Percentiles rank a stretch among this genome's conserved stretches.
Conservation (phyloP, 176 grass and related monocot species). For the Musa itinerans region DNA sequence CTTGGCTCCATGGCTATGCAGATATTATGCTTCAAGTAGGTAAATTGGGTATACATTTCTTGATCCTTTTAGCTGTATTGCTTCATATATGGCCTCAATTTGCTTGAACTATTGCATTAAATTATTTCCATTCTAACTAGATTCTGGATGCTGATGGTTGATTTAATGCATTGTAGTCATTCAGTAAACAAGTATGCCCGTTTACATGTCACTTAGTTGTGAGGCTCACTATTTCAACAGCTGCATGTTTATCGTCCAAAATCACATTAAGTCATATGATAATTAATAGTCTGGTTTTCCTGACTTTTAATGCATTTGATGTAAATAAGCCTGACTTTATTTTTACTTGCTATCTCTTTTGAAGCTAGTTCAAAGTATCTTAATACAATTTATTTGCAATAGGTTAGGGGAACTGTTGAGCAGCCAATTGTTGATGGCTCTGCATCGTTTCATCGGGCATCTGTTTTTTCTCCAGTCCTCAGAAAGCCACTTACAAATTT, state of each 20-base stretch:
- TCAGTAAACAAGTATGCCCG: not conserved
- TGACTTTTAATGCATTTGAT: not conserved
- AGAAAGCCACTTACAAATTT: constrained; percentile 83
- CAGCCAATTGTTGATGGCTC: constrained; percentile 93
- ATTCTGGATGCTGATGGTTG: not conserved
- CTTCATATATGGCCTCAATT: not conserved
- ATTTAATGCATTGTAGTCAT: not conserved
- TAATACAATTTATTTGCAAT: constrained; percentile 14
- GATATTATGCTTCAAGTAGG: constrained; percentile 85
- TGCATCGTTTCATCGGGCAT: constrained; percentile 85
- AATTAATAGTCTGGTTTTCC: not conserved
- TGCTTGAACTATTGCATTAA: not conserved
- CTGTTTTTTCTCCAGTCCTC: constrained; percentile 78
- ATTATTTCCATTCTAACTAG: not conserved
- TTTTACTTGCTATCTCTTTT: not conserved
- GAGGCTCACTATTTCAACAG: not conserved
- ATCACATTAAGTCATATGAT: not conserved
- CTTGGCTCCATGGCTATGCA: constrained; percentile 95
- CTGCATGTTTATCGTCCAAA: not conserved
- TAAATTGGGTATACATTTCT: not conserved
- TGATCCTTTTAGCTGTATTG: not conserved
- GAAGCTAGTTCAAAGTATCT: not conserved
- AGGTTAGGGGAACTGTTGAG: constrained; percentile 96
- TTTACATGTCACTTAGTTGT: not conserved
- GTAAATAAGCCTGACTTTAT: not conserved